Evolutionary conservation across 495 filamentous ascomycete species (phyloP).

Genomic region (Oleoguttula mirabilis): DNA sequence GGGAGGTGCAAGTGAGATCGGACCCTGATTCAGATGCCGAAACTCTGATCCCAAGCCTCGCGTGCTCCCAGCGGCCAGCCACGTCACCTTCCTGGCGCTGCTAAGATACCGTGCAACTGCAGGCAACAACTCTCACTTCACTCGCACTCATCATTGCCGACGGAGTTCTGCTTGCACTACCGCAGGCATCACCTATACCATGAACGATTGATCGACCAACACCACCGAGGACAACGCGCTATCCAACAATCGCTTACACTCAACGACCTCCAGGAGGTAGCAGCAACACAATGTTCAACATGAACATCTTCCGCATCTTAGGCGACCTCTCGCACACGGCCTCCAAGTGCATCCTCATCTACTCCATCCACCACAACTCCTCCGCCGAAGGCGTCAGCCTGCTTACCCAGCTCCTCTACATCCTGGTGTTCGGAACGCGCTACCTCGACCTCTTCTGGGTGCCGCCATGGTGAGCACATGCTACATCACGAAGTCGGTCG

Average conservation of each 20-base stretch:
- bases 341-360: slow-evolving; percentile 82
- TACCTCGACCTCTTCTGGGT: slow-evolving; percentile 69
- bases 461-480: slow-evolving; percentile 20
- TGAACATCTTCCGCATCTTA: slow-evolving; percentile 55
- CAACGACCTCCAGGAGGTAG: neutral
- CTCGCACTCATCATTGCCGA: too few species aligned
- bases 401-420: slow-evolving; percentile 83
- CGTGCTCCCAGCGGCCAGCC: too few species aligned
- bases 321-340: slow-evolving; percentile 72
- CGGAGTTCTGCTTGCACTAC: too few species aligned
- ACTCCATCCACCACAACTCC: slow-evolving; percentile 75
- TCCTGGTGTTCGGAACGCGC: slow-evolving; percentile 69
- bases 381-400: slow-evolving; percentile 93
- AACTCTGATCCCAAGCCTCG: too few species aligned
- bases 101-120: too few species aligned
- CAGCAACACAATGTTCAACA: slow-evolving; percentile 6
- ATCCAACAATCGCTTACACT: neutral
- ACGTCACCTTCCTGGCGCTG: too few species aligned
- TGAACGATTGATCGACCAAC: neutral
- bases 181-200: too few species aligned
- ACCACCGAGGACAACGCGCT: neutral
- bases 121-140: too few species aligned
- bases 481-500: slow-evolving; percentile 5
- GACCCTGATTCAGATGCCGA: too few species aligned
- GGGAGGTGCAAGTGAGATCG: too few species aligned